Evolutionary conservation across 75 land plant species (phyloP), one percentile per base, ranked within the genome.

Genomic region (Azolla pinnata): DNA sequence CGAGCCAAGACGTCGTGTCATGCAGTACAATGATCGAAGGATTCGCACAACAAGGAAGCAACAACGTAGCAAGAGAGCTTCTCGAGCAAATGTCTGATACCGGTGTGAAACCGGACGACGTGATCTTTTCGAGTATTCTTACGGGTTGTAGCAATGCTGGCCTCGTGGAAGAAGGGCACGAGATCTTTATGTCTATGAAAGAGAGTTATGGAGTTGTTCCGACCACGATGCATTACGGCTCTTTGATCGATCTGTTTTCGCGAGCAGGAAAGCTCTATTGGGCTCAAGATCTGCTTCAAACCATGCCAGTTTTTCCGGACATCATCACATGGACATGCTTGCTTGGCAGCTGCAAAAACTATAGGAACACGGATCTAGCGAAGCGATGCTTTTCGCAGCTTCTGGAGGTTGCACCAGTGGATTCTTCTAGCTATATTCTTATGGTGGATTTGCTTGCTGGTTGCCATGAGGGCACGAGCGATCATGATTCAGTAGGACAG

Each of bases 1-100:
- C 23, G 9, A 46, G 18, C 1, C 52, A 38, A 34, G 66, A 76
- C 27, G 68, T 82, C 2, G 79, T 84, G 8, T 48, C 69, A 32
- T 84, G 87, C 80, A 75, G 79, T 56, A 71, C 81, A 4, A 60
- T 84, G 28, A 81, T 84, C 49, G 81, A 68, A 44, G 84, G 81
- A 16, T 70, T 60, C 72, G 81, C 71, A 25, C 81, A 83, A 26
- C 61, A 56, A 29, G 87, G 90, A 5, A 55, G 63, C 35, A 56
- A 50, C 0, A 74, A 71, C 29, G 66, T 65, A 60, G 87, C 83
- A 30, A 31, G 80, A 30, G 29, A 10, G 33, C n/a, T 83, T 20
- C 77, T 86, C 27, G 18, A 31, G 23, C 12, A 80, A 16, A 83
- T 83, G 80, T 75, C 62, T 59, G 26, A 29, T 12, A 20, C 21